Percentiles rank a stretch among this genome's conserved stretches.
These are phyloP conservation scores for Tolypocladium pustulatum DNA, from an alignment of 2,329 filamentous ascomycete species.

Conservation along the genomic window DNA sequence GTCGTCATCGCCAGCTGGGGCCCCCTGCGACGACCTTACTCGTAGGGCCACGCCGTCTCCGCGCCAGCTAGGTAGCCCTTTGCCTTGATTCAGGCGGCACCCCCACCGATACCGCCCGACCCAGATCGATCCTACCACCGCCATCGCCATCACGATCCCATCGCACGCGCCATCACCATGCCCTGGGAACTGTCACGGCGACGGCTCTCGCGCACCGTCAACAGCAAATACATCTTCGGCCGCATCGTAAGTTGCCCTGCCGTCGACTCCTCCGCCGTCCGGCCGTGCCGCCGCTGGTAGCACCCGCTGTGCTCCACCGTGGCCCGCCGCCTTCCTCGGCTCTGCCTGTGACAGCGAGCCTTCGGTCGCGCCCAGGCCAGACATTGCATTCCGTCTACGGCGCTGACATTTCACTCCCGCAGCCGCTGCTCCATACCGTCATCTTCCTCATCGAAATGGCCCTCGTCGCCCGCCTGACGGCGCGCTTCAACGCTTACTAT, in stretches of 20 bases:
- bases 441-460: slow-evolving; percentile 84
- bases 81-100: neutral
- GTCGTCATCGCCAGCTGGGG: neutral
- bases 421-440: slow-evolving; percentile 82
- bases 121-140: neutral
- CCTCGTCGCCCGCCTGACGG: slow-evolving; percentile 68
- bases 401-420: slow-evolving; percentile 6
- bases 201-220: slow-evolving; percentile 54
- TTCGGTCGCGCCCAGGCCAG: neutral
- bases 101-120: neutral
- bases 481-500: slow-evolving; percentile 92
- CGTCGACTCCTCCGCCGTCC: neutral
- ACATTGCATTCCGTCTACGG: neutral
- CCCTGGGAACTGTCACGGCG: slow-evolving; percentile 48
- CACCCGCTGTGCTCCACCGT: neutral
- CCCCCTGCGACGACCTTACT: no score
- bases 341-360: neutral
- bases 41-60: neutral
- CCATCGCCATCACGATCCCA: neutral
- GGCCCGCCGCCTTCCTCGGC: neutral
- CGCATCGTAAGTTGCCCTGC: slow-evolving; percentile 51
- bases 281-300: neutral
- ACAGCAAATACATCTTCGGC: slow-evolving; percentile 58
- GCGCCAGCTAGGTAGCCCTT: no score
- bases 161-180: slow-evolving; percentile 25